These are phyloP conservation scores for Chaetomium globosum DNA, from an alignment of 2,329 filamentous ascomycete species.

Conservation along the genomic window DNA sequence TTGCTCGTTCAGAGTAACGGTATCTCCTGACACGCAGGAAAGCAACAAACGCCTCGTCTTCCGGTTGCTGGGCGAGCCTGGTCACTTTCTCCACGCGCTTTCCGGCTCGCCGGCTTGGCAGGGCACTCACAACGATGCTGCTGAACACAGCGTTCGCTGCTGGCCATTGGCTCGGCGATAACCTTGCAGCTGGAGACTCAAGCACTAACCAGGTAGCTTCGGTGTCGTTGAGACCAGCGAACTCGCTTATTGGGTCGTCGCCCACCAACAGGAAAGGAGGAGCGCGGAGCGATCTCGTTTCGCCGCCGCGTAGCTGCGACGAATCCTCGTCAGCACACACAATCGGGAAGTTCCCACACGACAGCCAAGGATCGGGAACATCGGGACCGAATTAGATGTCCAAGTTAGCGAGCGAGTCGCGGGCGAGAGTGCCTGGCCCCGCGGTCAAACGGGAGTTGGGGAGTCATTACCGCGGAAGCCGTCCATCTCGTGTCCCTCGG, in stretches of 20 bases:
- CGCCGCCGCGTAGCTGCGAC: neutral
- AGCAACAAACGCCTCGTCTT: neutral
- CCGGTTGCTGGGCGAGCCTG: neutral
- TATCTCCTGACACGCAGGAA: neutral
- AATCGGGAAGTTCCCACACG: conserved; percentile 9
- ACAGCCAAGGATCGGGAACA: conserved; percentile 1
- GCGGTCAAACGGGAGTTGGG: neutral
- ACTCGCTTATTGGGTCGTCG: conserved; percentile 5
- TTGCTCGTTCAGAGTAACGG: neutral
- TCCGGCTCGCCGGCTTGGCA: conserved; percentile 19
- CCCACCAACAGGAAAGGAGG: neutral
- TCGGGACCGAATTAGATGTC: conserved; percentile 15
- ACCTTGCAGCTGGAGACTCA: neutral
- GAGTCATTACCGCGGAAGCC: neutral
- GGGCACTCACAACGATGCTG: neutral
- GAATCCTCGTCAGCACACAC: conserved; percentile 6
- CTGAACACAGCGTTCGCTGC: neutral
- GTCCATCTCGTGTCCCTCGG: neutral
- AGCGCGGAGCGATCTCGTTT: neutral
- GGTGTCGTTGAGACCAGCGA: neutral
- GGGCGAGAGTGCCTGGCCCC: conserved; percentile 3
- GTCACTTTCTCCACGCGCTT: conserved; percentile 7
- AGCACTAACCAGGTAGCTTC: neutral
- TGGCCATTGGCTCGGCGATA: neutral
- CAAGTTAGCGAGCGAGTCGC: conserved; percentile 19